Evolutionary conservation across 148 eudicot genomes (phyloP).

Genomic region (Vaccinium darrowii): DNA sequence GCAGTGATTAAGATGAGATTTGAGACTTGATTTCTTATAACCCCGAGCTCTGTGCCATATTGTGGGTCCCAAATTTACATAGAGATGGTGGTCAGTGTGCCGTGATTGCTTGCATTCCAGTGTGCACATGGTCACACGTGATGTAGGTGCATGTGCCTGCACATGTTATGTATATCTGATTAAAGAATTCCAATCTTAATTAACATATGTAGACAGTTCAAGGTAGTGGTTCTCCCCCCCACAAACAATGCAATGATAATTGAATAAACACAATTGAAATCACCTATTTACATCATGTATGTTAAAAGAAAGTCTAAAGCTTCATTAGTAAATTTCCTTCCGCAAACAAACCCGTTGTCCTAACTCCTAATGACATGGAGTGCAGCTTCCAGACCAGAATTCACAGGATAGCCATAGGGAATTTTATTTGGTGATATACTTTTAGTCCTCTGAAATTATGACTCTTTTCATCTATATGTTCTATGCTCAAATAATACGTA

Average conservation of each 20-base stretch:
- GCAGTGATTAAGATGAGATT: slow-evolving; percentile 1
- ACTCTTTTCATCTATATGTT: neutral
- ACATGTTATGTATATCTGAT: neutral
- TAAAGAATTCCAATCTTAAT: neutral
- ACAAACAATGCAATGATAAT: neutral
- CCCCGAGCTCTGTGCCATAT: neutral
- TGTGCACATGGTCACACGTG: neutral
- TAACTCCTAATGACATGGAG: neutral
- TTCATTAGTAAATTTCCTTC: neutral
- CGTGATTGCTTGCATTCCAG: neutral
- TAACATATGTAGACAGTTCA: neutral
- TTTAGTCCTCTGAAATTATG: neutral
- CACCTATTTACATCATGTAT: neutral
- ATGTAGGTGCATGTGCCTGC: neutral
- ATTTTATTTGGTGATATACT: neutral
- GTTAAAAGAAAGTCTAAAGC: neutral
- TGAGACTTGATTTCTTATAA: slow-evolving; percentile 4
- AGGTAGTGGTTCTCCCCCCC: neutral
- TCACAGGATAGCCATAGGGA: neutral
- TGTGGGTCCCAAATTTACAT: neutral
- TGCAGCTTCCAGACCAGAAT: neutral
- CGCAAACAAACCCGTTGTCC: neutral
- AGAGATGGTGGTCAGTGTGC: neutral
- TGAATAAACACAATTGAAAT: neutral
- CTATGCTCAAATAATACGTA: neutral